Base-by-base conservation (phyloP, 1,284 basidiomycete species). In the Ceratobasidium theobromae region DNA sequence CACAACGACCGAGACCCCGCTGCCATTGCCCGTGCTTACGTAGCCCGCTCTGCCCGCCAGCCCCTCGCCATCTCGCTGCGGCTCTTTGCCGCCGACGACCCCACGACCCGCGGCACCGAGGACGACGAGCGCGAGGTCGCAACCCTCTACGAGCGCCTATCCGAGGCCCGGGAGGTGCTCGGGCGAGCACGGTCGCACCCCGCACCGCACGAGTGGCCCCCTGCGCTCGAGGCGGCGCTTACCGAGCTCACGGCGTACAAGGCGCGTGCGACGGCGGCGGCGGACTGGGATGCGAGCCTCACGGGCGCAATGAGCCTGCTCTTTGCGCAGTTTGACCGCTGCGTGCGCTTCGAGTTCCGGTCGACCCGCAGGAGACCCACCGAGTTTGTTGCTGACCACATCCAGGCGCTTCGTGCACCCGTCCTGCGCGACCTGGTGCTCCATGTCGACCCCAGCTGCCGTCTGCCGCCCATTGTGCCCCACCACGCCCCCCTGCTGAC, bases 51-150 rank as follows among this genome's bases (percentile, higher is more conserved):
- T 49, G 57, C 45, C 57, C 45, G 33, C 4, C 57, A 46, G 33
- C 46, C 45, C 14, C 32, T 62, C 46, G 57, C 49, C 21, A 33
- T 62, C 35, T 28, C 30, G 8, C 30, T 62, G 28, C 46, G 32
- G 30, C 30, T 62, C 4, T 62, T 51, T 49, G 58, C 58, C 16
- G 49, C 49, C 1, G 49, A 64, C 23, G 49, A 64, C 58, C 58
- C 58, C 23, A 40, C 58, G 48, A 40, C 48, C 27, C 58, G 48
- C 35, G 58, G 58, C 49, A 21, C 32, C 33, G 48, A 64, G 23
- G 58, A 64, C 58, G 32, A 46, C 27, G 58, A 64, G 38, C 58
- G 58, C 18, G 49, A 64, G 38, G 23, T 64, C 14, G 49, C 48
- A 32, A 52, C 46, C 48, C 18, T 52, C 2, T 43, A 51, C 58